These are phyloP conservation scores for Daldinia childiae DNA, from an alignment of 495 filamentous ascomycete genomes.

Conservation along the genomic window DNA sequence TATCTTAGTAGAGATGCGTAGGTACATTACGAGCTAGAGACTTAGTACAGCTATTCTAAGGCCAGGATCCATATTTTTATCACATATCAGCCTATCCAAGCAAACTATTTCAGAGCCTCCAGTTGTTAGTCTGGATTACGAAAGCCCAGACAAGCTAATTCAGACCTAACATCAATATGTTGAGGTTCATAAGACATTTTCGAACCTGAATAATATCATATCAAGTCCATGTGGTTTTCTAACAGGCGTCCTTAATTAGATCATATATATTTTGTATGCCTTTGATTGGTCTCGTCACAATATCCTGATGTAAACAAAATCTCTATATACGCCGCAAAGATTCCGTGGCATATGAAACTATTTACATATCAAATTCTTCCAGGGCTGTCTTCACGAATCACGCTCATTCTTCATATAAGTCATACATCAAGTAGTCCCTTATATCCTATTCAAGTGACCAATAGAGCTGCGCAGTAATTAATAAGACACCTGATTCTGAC, in stretches of 20 bases:
- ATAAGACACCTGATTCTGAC: not conserved
- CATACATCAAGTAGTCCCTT: not conserved
- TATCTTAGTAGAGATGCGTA: not conserved
- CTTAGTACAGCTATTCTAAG: not conserved
- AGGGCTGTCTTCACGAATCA: not conserved
- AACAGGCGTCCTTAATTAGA: too few species aligned
- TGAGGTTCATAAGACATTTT: too few species aligned
- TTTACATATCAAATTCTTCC: not conserved
- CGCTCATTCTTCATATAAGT: not conserved
- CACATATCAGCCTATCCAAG: not conserved
- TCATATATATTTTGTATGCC: not conserved
- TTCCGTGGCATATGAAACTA: not conserved
- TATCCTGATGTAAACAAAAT: not conserved
- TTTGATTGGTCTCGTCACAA: not conserved
- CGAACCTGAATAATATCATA: too few species aligned
- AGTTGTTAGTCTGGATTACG: not conserved
- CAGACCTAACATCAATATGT: not conserved
- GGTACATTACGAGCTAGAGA: not conserved
- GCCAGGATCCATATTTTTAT: not conserved
- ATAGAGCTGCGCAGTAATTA: not conserved
- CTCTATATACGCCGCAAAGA: not conserved
- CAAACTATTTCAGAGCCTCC: not conserved
- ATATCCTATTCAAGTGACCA: not conserved
- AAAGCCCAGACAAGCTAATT: not conserved
- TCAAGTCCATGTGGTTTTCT: too few species aligned